Percentiles rank a stretch among this genome's conserved stretches.
Evolutionary conservation across 164 flowering plant species (phyloP).

Genomic region (Macadamia tetraphylla): DNA sequence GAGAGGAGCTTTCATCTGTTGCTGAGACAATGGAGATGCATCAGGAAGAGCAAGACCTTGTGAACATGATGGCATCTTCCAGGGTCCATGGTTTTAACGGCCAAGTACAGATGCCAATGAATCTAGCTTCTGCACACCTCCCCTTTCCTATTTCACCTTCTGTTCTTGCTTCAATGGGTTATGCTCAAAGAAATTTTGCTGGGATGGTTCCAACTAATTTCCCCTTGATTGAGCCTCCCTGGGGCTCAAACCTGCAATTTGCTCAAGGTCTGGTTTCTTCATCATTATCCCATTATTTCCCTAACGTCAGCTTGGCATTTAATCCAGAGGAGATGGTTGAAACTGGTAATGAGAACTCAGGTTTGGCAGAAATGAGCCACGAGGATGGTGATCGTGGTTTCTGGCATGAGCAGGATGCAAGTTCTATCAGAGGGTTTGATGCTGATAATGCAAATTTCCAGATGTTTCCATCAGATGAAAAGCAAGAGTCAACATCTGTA

Average conservation of each 20-base stretch:
- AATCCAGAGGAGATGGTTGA: constrained; percentile 50
- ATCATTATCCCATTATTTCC: constrained; percentile 49
- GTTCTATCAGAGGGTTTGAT: constrained; percentile 46
- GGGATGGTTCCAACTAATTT: constrained; percentile 61
- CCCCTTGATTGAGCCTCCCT: constrained; percentile 57
- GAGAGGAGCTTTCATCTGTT: constrained; percentile 46
- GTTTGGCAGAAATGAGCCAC: constrained; percentile 37
- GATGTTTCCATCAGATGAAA: constrained; percentile 37
- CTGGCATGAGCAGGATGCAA: constrained; percentile 60
- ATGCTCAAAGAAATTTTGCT: constrained; percentile 51
- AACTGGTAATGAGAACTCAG: constrained; percentile 42
- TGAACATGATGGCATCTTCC: constrained; percentile 76
- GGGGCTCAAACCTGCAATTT: constrained; percentile 59
- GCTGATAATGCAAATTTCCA: constrained; percentile 49
- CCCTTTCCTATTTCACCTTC: constrained; percentile 62
- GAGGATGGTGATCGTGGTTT: constrained; percentile 41
- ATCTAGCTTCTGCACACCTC: constrained; percentile 48
- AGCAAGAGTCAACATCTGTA: constrained; percentile 37
- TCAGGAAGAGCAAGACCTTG: constrained; percentile 87
- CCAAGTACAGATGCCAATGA: constrained; percentile 61
- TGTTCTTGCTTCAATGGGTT: constrained; percentile 68
- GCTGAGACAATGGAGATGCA: constrained; percentile 48
- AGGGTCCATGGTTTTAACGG: constrained; percentile 51
- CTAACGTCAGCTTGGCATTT: constrained; percentile 36
- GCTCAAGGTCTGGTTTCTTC: constrained; percentile 60